These are phyloP conservation scores for Vigna hirtella DNA, from an alignment of 306 rosid genomes.

Conservation along the genomic window DNA sequence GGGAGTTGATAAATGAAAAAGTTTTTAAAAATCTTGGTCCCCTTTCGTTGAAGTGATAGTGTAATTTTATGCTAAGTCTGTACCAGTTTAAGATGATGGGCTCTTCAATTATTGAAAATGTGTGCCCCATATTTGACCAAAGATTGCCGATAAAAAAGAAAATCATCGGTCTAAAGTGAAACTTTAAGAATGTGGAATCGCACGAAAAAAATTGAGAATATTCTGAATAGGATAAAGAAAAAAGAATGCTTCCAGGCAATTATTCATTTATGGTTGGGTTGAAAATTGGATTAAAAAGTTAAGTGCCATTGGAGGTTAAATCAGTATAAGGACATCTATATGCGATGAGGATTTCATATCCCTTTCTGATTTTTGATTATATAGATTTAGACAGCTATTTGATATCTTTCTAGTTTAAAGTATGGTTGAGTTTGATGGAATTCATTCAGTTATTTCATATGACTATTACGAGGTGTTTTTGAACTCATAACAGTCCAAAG, in stretches of 20 bases:
- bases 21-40: background rate
- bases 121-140: background rate
- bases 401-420: background rate
- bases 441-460: background rate
- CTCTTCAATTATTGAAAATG: background rate
- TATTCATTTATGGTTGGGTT: background rate
- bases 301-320: background rate
- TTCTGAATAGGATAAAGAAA: background rate
- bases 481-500: background rate
- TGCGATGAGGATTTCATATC: no score
- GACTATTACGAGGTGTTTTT: background rate
- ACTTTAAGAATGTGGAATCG: no score
- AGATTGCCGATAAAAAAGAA: no score
- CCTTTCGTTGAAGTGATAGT: background rate
- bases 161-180: background rate
- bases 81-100: background rate
- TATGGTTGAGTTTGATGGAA: background rate
- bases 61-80: background rate
- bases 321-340: background rate
- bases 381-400: conserved; percentile 29
- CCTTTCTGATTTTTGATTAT: background rate
- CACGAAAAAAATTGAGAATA: conserved; percentile 18
- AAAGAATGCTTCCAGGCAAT: background rate
- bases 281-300: background rate
- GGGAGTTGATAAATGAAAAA: background rate